phyloP scores from a whole-genome alignment of 2,329 filamentous ascomycete species.

The Claviceps monticola region DNA sequence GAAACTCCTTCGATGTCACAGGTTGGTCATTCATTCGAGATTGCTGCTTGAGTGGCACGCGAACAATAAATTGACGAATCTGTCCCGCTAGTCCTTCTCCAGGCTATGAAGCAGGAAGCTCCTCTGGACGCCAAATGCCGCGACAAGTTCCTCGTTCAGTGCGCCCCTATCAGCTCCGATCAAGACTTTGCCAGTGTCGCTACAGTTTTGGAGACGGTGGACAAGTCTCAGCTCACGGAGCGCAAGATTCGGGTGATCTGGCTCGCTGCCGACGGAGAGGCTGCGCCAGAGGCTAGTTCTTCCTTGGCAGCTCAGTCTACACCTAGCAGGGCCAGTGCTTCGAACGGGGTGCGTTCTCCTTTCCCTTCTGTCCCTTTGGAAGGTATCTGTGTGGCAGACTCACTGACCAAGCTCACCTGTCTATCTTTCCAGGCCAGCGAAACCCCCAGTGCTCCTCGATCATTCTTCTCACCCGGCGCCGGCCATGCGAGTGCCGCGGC shows the following conservation, averaged over 20 bases:
- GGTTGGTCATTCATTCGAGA: constrained; percentile 33
- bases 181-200: constrained; percentile 72
- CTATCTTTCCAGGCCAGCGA: constrained; percentile 17
- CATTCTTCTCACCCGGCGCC: constrained; percentile 29
- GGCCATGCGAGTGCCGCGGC: constrained; percentile 19
- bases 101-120: constrained; percentile 95
- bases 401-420: constrained; percentile 1
- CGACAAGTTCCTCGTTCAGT: constrained; percentile 97
- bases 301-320: constrained; percentile 18
- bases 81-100: constrained; percentile 59
- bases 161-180: constrained; percentile 67
- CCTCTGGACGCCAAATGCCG: constrained; percentile 76
- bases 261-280: constrained; percentile 46
- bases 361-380: background rate
- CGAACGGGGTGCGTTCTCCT: constrained; percentile 27
- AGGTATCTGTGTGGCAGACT: background rate
- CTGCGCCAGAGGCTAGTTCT: constrained; percentile 12
- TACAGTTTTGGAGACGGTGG: constrained; percentile 67
- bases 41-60: background rate
- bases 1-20: constrained; percentile 80
- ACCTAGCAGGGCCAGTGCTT: constrained; percentile 25
- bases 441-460: constrained; percentile 31
- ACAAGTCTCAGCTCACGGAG: constrained; percentile 72
- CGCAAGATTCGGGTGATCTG: constrained; percentile 92
- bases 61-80: constrained; percentile 8